These are phyloP conservation scores for Quercus dentata DNA, from an alignment of 306 rosid genomes.

Conservation along the genomic window DNA sequence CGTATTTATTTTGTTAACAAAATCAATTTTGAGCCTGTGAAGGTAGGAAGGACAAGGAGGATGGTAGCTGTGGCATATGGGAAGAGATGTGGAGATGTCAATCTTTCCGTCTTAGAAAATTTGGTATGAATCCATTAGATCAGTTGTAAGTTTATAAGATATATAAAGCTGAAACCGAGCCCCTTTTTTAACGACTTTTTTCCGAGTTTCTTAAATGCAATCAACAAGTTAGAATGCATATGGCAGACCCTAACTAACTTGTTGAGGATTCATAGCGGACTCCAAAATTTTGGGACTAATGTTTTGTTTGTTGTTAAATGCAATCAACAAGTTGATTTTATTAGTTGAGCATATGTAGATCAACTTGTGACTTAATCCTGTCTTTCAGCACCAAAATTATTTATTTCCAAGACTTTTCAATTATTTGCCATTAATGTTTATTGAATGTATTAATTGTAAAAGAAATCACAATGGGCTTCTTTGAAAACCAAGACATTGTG, in stretches of 20 bases:
- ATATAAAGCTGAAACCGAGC: not conserved
- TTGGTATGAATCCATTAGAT: conserved; percentile 48
- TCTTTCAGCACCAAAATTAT: not conserved
- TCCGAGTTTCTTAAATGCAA: not conserved
- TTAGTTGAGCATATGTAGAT: not conserved
- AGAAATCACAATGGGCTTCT: not conserved
- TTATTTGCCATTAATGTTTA: not conserved
- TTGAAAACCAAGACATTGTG: not conserved
- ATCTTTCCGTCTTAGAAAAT: conserved; percentile 71
- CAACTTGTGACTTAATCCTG: not conserved
- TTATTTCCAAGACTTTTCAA: not conserved
- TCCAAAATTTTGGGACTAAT: no score
- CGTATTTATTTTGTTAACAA: conserved; percentile 24
- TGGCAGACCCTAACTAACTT: no score
- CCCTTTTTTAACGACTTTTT: not conserved
- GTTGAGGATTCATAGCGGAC: no score
- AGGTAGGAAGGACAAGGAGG: conserved; percentile 89
- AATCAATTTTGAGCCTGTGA: conserved; percentile 33
- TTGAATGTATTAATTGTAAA: not conserved
- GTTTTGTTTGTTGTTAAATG: not conserved
- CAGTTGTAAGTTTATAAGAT: not conserved
- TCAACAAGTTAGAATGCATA: not conserved
- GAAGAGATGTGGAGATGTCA: conserved; percentile 80
- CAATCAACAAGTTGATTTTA: not conserved
- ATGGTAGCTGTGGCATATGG: conserved; percentile 78